Percentiles rank a stretch among this genome's conserved stretches.
Evolutionary conservation across 192 early-diverging fungal species (phyloP).

Genomic region (Haplosporangium gracile): DNA sequence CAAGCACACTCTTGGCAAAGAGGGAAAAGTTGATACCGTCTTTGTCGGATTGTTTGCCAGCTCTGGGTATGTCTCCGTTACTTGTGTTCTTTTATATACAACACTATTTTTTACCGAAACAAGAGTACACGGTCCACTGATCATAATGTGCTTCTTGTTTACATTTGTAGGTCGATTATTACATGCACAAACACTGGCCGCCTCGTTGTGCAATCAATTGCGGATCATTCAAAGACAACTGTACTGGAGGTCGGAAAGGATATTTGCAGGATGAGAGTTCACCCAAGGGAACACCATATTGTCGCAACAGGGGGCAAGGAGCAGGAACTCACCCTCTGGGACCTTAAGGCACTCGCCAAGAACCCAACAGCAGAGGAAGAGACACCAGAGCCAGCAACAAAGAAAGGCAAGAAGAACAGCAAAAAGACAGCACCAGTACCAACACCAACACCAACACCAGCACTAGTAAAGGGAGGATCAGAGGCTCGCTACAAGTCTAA

Average conservation of each 20-base stretch:
- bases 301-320: constrained; percentile 91
- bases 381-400: constrained; percentile 31
- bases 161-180: constrained; percentile 22
- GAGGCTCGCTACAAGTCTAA: constrained; percentile 74
- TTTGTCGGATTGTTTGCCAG: constrained; percentile 67
- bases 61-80: constrained; percentile 51
- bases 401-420: constrained; percentile 19
- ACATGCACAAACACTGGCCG: constrained; percentile 49
- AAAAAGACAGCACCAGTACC: constrained; percentile 14
- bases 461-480: background rate
- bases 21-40: constrained; percentile 48
- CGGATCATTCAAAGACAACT: constrained; percentile 33
- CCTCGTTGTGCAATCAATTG: constrained; percentile 31
- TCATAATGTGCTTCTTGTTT: background rate
- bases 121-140: constrained; percentile 1
- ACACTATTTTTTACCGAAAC: background rate
- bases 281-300: constrained; percentile 71
- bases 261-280: constrained; percentile 77
- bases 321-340: constrained; percentile 86
- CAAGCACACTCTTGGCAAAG: constrained; percentile 39
- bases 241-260: constrained; percentile 60
- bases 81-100: background rate
- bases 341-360: constrained; percentile 57
- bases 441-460: constrained; percentile 21
- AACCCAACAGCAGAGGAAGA: constrained; percentile 8